Conservation (phyloP, 768 basidiomycete species). For the Xerocomellus dryophilus region DNA sequence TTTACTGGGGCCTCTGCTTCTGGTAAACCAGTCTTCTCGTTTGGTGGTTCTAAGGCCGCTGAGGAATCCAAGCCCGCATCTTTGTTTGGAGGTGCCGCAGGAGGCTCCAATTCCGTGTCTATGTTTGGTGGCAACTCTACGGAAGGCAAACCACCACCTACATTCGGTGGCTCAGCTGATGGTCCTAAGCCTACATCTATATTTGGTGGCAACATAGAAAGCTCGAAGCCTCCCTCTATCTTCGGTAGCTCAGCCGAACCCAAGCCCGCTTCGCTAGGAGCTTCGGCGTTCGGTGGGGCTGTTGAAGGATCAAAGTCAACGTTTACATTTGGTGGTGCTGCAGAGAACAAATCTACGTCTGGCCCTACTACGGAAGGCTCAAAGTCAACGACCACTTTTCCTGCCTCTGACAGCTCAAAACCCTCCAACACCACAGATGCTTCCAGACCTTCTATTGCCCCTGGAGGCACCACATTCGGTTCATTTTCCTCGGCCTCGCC, state of each 20-base stretch:
- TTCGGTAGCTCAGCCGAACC: conserved; percentile 5
- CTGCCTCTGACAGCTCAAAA: neutral
- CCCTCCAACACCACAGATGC: neutral
- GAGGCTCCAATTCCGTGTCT: neutral
- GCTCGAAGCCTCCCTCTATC: neutral
- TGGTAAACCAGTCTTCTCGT: conserved; percentile 19
- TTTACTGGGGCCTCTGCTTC: conserved; percentile 16
- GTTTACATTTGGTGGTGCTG: neutral
- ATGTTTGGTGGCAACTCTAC: conserved; percentile 5
- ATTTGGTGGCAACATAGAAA: conserved; percentile 6
- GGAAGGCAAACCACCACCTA: conserved; percentile 14
- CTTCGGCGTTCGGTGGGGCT: neutral
- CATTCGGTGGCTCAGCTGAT: conserved; percentile 11
- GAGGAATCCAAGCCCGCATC: conserved; percentile 16
- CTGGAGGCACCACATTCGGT: conserved; percentile 10
- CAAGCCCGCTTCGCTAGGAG: neutral
- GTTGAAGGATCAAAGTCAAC: conserved; percentile 3
- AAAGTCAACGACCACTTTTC: neutral
- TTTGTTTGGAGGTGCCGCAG: conserved; percentile 16
- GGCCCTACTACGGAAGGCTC: neutral
- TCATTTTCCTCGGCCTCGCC: conserved; percentile 2
- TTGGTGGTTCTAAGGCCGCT: conserved; percentile 16
- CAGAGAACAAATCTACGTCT: neutral
- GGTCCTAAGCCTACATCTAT: conserved; percentile 13
- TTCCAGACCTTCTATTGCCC: neutral